Evolutionary conservation across 371 early-diverging fungal species (phyloP).

Genomic region (Saksenaea oblongispora): DNA sequence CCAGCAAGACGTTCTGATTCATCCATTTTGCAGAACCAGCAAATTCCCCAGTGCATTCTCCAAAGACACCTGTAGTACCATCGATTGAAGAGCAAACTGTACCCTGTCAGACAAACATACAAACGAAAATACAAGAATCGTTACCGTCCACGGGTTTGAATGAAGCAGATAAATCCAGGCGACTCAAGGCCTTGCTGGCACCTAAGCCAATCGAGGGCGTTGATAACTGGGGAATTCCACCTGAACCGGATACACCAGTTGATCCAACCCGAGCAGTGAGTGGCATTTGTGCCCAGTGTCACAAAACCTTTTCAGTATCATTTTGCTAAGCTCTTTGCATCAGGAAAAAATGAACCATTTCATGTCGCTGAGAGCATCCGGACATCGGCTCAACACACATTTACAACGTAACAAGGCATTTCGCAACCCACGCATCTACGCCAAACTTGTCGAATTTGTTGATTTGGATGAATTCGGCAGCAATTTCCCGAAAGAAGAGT

Average conservation of each 20-base stretch:
- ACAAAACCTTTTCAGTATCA: neutral
- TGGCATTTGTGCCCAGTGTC: neutral
- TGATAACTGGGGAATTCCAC: constrained; percentile 53
- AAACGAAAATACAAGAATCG: neutral
- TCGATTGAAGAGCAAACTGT: neutral
- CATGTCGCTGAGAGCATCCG: constrained; percentile 44
- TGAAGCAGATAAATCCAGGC: constrained; percentile 15
- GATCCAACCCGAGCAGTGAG: constrained; percentile 55
- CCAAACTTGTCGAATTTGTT: constrained; percentile 74
- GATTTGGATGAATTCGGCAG: constrained; percentile 73
- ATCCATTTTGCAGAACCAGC: neutral
- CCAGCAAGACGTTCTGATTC: neutral
- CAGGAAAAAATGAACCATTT: constrained; percentile 70
- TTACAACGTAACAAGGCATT: constrained; percentile 73
- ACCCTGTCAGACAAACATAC: neutral
- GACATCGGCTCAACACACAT: constrained; percentile 68
- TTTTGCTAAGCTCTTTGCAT: constrained; percentile 2
- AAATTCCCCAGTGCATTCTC: neutral
- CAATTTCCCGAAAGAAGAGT: constrained; percentile 57
- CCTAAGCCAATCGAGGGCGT: constrained; percentile 46
- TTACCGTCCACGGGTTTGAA: neutral
- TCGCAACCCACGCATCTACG: constrained; percentile 80
- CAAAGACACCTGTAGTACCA: too few relatives aligned
- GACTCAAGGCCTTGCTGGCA: constrained; percentile 23
- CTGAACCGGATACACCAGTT: constrained; percentile 46